phyloP scores from a whole-genome alignment of 2,329 filamentous ascomycete species.

The Ascochyta lentis region DNA sequence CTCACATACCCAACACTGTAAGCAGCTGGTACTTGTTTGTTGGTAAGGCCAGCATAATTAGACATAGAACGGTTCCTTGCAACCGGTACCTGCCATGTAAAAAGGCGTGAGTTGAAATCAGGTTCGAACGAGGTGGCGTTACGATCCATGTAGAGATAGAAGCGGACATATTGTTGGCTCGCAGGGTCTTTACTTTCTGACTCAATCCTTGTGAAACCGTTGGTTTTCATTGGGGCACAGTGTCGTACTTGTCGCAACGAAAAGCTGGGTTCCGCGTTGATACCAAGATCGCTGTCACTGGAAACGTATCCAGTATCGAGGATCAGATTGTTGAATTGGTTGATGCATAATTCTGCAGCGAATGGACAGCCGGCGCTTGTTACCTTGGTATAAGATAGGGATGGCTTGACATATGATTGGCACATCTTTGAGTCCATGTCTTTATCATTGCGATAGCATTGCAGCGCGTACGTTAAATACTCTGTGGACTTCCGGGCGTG shows the following conservation, averaged over 20 bases:
- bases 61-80: neutral
- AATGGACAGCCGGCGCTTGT: neutral
- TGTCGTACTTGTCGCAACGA: neutral
- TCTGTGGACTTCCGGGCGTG: neutral
- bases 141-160: neutral
- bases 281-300: constrained; percentile 23
- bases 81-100: too few relatives aligned
- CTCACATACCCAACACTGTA: neutral
- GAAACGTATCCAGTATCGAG: constrained; percentile 27
- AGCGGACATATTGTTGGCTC: neutral
- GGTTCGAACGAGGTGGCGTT: neutral
- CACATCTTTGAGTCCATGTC: neutral
- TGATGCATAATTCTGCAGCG: constrained; percentile 18
- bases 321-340: constrained; percentile 4
- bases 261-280: constrained; percentile 19
- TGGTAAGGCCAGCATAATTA: neutral
- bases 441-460: constrained; percentile 15
- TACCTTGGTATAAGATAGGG: neutral
- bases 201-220: neutral
- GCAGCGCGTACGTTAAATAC: constrained; percentile 7
- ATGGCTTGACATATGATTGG: neutral
- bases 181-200: neutral
- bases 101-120: too few relatives aligned
- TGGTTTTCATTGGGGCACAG: neutral
- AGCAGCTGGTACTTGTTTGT: neutral